These are phyloP conservation scores for Talaromyces sp. DNA, from an alignment of 2,329 filamentous ascomycete genomes.

Conservation along the genomic window DNA sequence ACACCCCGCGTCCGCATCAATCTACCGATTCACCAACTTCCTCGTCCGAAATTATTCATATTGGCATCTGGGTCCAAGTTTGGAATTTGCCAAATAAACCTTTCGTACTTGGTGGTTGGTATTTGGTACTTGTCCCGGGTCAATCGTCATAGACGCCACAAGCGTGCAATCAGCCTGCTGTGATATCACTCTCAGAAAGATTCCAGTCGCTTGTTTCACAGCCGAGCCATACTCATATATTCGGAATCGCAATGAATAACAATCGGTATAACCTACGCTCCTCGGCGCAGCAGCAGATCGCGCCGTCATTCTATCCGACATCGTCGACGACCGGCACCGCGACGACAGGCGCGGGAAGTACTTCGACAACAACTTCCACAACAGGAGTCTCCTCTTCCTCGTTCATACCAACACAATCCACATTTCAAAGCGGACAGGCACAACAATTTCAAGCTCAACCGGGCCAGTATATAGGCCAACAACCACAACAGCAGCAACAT, in stretches of 20 bases:
- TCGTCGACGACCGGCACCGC: not conserved
- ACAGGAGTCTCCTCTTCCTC: not conserved
- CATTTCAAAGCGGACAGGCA: not conserved
- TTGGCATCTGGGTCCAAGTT: not conserved
- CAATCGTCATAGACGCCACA: slow-evolving; percentile 2
- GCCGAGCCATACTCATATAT: too few relatives aligned
- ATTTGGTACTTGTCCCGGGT: not conserved
- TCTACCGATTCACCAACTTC: not conserved
- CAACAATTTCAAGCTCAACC: not conserved
- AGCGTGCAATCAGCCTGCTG: not conserved
- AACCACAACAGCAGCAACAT: slow-evolving; percentile 8
- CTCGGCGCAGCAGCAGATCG: slow-evolving; percentile 4
- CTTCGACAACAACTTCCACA: not conserved
- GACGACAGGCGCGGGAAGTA: not conserved
- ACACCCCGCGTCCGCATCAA: not conserved
- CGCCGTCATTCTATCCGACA: slow-evolving; percentile 7
- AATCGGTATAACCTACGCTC: slow-evolving; percentile 18
- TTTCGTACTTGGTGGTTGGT: not conserved
- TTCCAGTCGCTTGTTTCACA: not conserved
- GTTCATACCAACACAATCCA: not conserved
- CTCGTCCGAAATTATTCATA: not conserved
- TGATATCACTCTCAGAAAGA: not conserved
- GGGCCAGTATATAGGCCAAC: not conserved
- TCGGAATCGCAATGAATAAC: slow-evolving; percentile 6
- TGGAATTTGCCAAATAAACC: not conserved